These are phyloP conservation scores for Stylonectria norvegica DNA, from an alignment of 2,329 filamentous ascomycete species.

Conservation along the genomic window DNA sequence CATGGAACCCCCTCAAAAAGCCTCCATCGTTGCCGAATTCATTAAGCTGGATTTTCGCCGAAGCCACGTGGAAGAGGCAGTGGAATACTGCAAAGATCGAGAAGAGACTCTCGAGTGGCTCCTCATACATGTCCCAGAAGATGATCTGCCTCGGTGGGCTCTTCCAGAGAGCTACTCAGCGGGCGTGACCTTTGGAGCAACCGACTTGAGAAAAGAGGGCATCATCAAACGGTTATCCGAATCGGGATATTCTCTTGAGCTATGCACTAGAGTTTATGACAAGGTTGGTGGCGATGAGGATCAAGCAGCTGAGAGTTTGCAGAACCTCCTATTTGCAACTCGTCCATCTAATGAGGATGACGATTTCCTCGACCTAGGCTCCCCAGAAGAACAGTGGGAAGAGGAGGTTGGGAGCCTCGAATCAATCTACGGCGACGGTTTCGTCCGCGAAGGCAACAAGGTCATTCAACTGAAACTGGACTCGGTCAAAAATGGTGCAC, in stretches of 20 bases:
- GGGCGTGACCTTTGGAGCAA: conserved; percentile 80
- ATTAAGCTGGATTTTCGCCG: conserved; percentile 78
- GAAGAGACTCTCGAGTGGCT: conserved; percentile 96
- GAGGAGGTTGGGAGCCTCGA: conserved; percentile 82
- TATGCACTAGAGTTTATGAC: conserved; percentile 77
- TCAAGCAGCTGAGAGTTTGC: conserved; percentile 74
- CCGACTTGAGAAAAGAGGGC: conserved; percentile 75
- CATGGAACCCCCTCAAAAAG: conserved; percentile 57
- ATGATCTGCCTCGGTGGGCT: conserved; percentile 90
- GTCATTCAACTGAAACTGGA: conserved; percentile 69
- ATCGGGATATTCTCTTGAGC: conserved; percentile 79
- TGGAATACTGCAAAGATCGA: conserved; percentile 80
- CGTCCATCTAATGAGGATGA: conserved; percentile 26
- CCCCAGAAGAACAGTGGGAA: conserved; percentile 67
- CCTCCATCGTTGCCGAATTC: conserved; percentile 67
- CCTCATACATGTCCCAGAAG: conserved; percentile 92
- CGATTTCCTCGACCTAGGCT: conserved; percentile 46
- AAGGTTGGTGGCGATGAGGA: conserved; percentile 68
- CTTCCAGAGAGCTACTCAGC: conserved; percentile 89
- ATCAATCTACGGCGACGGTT: conserved; percentile 79
- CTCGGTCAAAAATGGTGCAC: conserved; percentile 48
- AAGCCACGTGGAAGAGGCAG: conserved; percentile 86
- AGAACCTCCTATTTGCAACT: conserved; percentile 45
- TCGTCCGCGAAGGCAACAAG: conserved; percentile 55
- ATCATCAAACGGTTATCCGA: conserved; percentile 77